A percentile compares a stretch with the other conserved stretches of the same genome.
Evolutionary conservation across 805 yeast species (phyloP).

Genomic region (Kluyveromyces lactis): DNA sequence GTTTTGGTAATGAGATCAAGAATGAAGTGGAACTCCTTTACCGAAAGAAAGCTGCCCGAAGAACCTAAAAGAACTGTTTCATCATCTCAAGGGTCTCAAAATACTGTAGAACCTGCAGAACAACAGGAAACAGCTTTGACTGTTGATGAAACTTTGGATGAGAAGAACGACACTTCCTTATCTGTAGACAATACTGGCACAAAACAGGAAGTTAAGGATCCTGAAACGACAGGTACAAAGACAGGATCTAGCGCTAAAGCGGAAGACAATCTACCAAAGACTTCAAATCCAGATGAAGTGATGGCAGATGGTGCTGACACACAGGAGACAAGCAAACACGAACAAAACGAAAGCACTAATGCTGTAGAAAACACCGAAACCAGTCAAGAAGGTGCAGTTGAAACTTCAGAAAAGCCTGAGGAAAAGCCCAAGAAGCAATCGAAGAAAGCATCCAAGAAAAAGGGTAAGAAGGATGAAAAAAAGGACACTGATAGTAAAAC

Average conservation of each 20-base stretch:
- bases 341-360: no score
- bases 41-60: constrained; percentile 11
- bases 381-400: no score
- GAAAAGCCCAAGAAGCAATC: constrained; percentile 5
- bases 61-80: neutral
- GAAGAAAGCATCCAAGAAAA: constrained; percentile 9
- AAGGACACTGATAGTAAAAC: constrained; percentile 4
- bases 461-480: constrained; percentile 6
- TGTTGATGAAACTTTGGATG: constrained; percentile 1
- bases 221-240: neutral
- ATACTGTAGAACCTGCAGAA: neutral
- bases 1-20: constrained; percentile 31
- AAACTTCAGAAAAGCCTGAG: constrained; percentile 3
- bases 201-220: constrained; percentile 8
- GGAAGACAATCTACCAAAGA: no score
- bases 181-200: constrained; percentile 2
- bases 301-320: neutral
- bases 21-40: constrained; percentile 11
- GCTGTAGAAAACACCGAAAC: no score
- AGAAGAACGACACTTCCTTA: neutral
- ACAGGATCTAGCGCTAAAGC: no score
- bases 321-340: no score
- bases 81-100: neutral
- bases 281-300: neutral
- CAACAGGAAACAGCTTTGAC: constrained; percentile 2